A percentile compares a stretch with the other conserved stretches of the same genome.
These are phyloP conservation scores for Xylariaceae sp. DNA, from an alignment of 2,329 filamentous ascomycete species.

Conservation along the genomic window DNA sequence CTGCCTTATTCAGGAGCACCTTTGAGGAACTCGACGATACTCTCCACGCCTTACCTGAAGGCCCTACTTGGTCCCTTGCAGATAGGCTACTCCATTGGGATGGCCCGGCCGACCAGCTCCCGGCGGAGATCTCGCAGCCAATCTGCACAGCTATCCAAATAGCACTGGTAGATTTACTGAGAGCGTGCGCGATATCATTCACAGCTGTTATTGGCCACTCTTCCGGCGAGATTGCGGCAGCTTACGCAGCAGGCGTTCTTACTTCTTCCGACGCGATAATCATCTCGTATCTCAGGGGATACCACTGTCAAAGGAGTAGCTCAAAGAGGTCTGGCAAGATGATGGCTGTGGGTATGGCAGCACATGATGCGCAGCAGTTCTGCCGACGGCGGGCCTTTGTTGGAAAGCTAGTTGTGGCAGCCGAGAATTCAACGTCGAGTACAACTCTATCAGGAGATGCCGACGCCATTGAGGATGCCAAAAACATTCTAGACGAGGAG, in stretches of 20 bases:
- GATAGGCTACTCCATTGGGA: too few species aligned
- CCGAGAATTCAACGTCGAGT: constrained; percentile 34
- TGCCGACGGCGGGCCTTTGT: constrained; percentile 20
- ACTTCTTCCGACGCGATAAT: constrained; percentile 1
- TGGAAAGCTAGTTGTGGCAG: constrained; percentile 30
- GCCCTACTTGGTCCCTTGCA: too few species aligned
- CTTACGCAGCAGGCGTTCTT: constrained; percentile 7
- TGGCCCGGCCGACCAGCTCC: too few species aligned
- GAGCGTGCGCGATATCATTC: not conserved
- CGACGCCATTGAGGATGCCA: constrained; percentile 25
- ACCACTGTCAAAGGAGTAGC: too few species aligned
- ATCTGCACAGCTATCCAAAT: too few species aligned
- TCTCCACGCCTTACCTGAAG: too few species aligned
- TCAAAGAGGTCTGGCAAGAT: too few species aligned
- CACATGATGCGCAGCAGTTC: constrained; percentile 33
- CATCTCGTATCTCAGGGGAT: constrained; percentile 40
- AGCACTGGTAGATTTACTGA: too few species aligned
- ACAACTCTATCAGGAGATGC: constrained; percentile 35
- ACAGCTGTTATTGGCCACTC: constrained; percentile 11
- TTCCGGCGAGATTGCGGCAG: constrained; percentile 11
- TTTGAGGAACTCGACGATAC: too few species aligned
- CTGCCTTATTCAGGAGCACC: not conserved
- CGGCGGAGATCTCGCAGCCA: too few species aligned
- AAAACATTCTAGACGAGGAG: constrained; percentile 21
- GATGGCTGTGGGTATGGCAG: constrained; percentile 42